Base-by-base conservation (phyloP, 257 asterid genomes). In the Nemophila menziesii region DNA sequence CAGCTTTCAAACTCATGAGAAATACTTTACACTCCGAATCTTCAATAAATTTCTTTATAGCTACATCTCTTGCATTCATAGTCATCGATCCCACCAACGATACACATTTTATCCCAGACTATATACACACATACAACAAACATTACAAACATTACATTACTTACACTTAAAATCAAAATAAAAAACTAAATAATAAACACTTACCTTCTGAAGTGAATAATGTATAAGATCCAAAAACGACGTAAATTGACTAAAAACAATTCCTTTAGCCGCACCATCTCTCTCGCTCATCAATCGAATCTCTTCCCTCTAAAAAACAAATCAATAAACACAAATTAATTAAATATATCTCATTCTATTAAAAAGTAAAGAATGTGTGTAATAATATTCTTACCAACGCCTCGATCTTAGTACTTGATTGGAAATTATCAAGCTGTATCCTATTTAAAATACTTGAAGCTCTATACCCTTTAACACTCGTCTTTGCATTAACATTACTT, bases 251-350 rank as follows among this genome's bases (percentile, higher is more conserved):
- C 97, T 89, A 71, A 89, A 89, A 64, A 89, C 92, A 51, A 89
- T 78, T 39, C 82, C 97, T 72, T 89, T 89, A 33, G 97, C 95
- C 16, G 97, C 83, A 52, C 97, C 95, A 66, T 89, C 95, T 69
- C 86, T 78, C 70, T 89, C 97, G 55, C 80, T 71, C 97, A 89
- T 89, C 56, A 51, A 71, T 59, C 97, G 68, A 27, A 89, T 80
- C 72, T 89, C 97, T 67, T 89, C 97, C 70, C 93, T 83, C 97
- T 89, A 75, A n/a, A n/a, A n/a, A 27, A 20, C 49, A 33, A 38
- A 58, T 54, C 27, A 58, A 48, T 22, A 57, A 43, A 38, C 19
- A n/a, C n/a, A n/a, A n/a, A n/a, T n/a, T n/a, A n/a, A n/a, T n/a
- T n/a, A n/a, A n/a, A n/a, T n/a, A n/a, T 24, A 24, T 24, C 33